phyloP scores from a whole-genome alignment of 352 stramenopile species.

The Pythium sp. region DNA sequence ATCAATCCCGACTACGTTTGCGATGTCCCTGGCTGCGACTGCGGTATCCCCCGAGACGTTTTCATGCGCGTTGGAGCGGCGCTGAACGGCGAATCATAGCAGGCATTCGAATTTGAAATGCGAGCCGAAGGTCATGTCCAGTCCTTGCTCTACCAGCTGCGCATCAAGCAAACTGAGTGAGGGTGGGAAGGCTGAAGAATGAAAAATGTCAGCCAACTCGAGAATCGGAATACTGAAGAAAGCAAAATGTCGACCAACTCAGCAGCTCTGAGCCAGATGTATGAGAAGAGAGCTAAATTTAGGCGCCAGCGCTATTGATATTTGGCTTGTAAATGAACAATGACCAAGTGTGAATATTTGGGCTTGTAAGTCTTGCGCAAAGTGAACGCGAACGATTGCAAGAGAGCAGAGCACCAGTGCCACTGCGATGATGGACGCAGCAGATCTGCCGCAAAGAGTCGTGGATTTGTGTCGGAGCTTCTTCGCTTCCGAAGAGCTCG shows the following conservation, averaged over 20 bases:
- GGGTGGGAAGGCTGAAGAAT: too few species aligned
- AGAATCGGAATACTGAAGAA: not conserved
- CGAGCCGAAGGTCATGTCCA: not conserved
- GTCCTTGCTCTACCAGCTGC: not conserved
- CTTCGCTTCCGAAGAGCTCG: not conserved
- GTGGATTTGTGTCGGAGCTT: conserved; percentile 8
- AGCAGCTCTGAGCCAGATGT: not conserved
- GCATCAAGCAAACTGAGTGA: too few species aligned
- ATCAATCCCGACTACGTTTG: conserved; percentile 33
- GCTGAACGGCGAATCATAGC: conserved; percentile 45
- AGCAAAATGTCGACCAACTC: not conserved
- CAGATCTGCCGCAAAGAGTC: not conserved
- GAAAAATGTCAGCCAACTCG: not conserved
- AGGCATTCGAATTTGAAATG: not conserved
- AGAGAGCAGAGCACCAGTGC: not conserved
- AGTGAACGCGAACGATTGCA: not conserved
- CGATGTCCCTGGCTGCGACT: conserved; percentile 46
- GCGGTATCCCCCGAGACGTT: conserved; percentile 58
- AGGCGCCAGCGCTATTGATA: not conserved
- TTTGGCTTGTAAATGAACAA: not conserved
- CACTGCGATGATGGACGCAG: not conserved
- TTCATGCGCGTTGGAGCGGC: conserved; percentile 44
- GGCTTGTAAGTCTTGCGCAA: not conserved
- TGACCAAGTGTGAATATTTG: not conserved
- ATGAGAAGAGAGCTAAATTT: not conserved